These are phyloP conservation scores for Yamadazyma jaroonii DNA, from an alignment of 1,139 yeast species.

Conservation along the genomic window DNA sequence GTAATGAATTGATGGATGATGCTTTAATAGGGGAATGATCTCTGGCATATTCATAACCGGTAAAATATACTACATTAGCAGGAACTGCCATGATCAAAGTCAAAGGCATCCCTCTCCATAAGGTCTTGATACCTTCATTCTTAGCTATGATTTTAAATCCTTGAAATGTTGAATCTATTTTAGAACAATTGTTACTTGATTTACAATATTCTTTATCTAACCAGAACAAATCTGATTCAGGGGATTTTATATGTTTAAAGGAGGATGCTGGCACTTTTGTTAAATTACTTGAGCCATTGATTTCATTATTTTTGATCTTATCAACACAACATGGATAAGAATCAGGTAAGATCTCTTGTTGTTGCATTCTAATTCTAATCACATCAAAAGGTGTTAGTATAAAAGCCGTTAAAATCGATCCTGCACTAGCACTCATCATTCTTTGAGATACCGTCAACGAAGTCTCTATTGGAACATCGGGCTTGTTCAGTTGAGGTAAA, in stretches of 20 bases:
- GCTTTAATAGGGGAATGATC: conserved; percentile 64
- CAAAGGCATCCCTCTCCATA: conserved; percentile 88
- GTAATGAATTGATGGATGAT: conserved; percentile 62
- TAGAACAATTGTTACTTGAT: conserved; percentile 29
- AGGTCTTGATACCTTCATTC: conserved; percentile 70
- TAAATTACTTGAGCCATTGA: neutral
- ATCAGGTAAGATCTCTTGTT: conserved; percentile 64
- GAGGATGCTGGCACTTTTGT: neutral
- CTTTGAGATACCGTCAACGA: conserved; percentile 50
- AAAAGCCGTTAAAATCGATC: conserved; percentile 83
- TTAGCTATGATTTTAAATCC: conserved; percentile 65
- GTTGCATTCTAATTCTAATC: conserved; percentile 85
- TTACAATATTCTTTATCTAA: conserved; percentile 37
- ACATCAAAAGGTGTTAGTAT: conserved; percentile 94
- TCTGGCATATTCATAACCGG: conserved; percentile 85
- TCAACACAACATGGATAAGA: conserved; percentile 7
- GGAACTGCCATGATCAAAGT: conserved; percentile 91
- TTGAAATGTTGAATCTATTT: conserved; percentile 60
- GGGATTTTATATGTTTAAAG: neutral
- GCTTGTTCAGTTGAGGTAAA: neutral
- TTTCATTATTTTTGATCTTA: neutral
- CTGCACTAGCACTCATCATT: conserved; percentile 89
- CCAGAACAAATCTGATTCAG: conserved; percentile 33
- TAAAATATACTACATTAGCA: conserved; percentile 87
- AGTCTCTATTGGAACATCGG: neutral